phyloP scores from a whole-genome alignment of 2,329 filamentous ascomycete species.

The Nemania sp. region DNA sequence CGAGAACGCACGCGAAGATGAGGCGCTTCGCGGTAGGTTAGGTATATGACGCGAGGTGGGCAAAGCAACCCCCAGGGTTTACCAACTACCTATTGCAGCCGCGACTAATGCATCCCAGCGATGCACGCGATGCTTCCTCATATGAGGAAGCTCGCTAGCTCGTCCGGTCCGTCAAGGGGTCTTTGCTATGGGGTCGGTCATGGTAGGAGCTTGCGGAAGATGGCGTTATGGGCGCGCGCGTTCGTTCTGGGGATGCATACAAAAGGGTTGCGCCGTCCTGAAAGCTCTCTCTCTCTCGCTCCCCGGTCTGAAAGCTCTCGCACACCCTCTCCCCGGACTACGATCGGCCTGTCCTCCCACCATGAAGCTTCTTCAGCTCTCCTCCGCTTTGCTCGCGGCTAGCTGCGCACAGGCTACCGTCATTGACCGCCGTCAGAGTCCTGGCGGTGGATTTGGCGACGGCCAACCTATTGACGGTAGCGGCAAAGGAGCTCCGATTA shows the following conservation, averaged over 20 bases:
- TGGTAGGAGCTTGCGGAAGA: neutral
- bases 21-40: too few species aligned
- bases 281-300: neutral
- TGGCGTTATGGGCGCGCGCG: neutral
- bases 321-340: neutral
- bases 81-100: slow-evolving; percentile 11
- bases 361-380: slow-evolving; percentile 30
- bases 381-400: slow-evolving; percentile 27
- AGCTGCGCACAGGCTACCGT: slow-evolving; percentile 26
- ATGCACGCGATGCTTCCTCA: slow-evolving; percentile 18
- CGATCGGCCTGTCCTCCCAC: neutral
- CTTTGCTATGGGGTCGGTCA: slow-evolving; percentile 2
- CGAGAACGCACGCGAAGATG: slow-evolving; percentile 13
- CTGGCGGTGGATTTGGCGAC: slow-evolving; percentile 46
- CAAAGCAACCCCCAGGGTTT: too few species aligned
- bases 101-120: slow-evolving; percentile 22
- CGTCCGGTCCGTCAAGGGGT: slow-evolving; percentile 9
- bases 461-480: slow-evolving; percentile 60
- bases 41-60: slow-evolving; percentile 24
- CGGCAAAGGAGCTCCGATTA: slow-evolving; percentile 61
- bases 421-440: slow-evolving; percentile 33
- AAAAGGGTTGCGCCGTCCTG: slow-evolving; percentile 7
- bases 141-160: slow-evolving; percentile 20
- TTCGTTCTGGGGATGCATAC: neutral
- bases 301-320: neutral